A percentile compares a stretch with the other conserved stretches of the same genome.
phyloP scores from a whole-genome alignment of 441 rosid genomes.

The Pelargonium fulgidum region DNA sequence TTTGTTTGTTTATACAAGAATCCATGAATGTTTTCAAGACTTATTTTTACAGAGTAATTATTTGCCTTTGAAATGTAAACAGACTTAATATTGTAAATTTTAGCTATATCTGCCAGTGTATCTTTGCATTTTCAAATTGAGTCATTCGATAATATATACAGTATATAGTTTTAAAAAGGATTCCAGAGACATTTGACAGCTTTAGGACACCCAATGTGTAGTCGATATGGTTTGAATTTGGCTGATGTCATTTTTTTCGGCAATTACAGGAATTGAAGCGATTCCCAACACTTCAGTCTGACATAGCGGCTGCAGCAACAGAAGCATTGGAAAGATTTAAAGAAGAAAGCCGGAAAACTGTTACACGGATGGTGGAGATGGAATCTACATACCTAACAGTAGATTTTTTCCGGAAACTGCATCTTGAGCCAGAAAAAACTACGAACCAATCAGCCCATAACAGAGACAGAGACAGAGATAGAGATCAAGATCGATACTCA shows the following conservation, averaged over 20 bases:
- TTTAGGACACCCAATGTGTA: not conserved
- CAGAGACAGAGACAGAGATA: slow-evolving; percentile 10
- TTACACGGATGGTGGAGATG: slow-evolving; percentile 87
- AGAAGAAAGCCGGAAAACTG: slow-evolving; percentile 86
- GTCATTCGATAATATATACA: not conserved
- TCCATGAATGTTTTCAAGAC: no score
- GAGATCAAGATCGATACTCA: slow-evolving; percentile 44
- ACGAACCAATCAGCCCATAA: slow-evolving; percentile 47
- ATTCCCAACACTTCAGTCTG: slow-evolving; percentile 77
- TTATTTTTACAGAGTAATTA: no score
- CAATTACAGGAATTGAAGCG: slow-evolving; percentile 77
- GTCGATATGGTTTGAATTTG: not conserved
- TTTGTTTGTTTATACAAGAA: no score
- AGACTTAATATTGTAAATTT: not conserved
- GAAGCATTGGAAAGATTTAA: slow-evolving; percentile 92
- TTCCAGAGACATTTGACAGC: not conserved
- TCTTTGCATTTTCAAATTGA: not conserved
- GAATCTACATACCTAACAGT: slow-evolving; percentile 94
- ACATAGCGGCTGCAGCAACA: slow-evolving; percentile 88
- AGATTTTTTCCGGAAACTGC: slow-evolving; percentile 93
- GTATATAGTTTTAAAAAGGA: no score
- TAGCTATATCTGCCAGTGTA: not conserved
- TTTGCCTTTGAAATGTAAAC: not conserved
- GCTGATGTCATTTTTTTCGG: slow-evolving; percentile 9
- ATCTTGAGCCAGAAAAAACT: slow-evolving; percentile 63